phyloP scores from a whole-genome alignment of 2,329 filamentous ascomycete genomes.

The Beauveria sp. region DNA sequence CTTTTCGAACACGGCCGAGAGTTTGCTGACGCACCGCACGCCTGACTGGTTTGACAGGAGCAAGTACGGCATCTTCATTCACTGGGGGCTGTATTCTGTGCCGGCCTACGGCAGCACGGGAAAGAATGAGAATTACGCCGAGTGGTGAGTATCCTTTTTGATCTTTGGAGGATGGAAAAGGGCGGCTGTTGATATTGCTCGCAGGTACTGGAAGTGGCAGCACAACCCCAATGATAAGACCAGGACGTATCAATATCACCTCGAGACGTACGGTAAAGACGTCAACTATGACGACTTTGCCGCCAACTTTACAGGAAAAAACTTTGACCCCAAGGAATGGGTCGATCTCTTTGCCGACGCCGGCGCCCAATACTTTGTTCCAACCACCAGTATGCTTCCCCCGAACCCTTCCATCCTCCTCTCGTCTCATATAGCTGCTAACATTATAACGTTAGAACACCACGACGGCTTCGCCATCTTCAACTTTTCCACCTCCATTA shows the following conservation, averaged over 20 bases:
- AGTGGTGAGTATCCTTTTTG: slow-evolving; percentile 25
- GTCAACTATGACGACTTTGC: slow-evolving; percentile 51
- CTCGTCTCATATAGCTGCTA: too few species aligned
- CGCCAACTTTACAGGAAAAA: slow-evolving; percentile 41
- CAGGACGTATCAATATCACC: slow-evolving; percentile 36
- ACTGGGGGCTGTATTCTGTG: slow-evolving; percentile 50
- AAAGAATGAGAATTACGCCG: slow-evolving; percentile 33
- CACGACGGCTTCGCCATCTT: slow-evolving; percentile 38
- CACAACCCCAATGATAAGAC: slow-evolving; percentile 8
- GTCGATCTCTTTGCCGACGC: slow-evolving; percentile 45
- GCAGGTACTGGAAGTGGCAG: slow-evolving; percentile 12
- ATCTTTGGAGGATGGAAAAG: not conserved
- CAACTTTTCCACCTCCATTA: slow-evolving; percentile 29
- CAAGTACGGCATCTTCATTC: slow-evolving; percentile 55
- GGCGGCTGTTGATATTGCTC: not conserved
- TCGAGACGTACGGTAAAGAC: slow-evolving; percentile 42
- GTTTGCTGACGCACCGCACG: slow-evolving; percentile 31
- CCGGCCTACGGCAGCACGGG: slow-evolving; percentile 45
- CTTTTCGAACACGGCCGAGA: slow-evolving; percentile 13
- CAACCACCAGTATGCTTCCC: slow-evolving; percentile 26
- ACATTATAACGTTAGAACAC: slow-evolving; percentile 26
- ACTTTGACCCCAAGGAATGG: slow-evolving; percentile 44
- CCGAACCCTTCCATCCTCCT: slow-evolving; percentile 3
- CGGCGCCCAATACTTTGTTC: slow-evolving; percentile 42
- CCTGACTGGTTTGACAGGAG: slow-evolving; percentile 47